Percentiles rank a stretch among this genome's conserved stretches.
phyloP scores from a whole-genome alignment of 1,139 yeast genomes.

The Geotrichum europaeum region DNA sequence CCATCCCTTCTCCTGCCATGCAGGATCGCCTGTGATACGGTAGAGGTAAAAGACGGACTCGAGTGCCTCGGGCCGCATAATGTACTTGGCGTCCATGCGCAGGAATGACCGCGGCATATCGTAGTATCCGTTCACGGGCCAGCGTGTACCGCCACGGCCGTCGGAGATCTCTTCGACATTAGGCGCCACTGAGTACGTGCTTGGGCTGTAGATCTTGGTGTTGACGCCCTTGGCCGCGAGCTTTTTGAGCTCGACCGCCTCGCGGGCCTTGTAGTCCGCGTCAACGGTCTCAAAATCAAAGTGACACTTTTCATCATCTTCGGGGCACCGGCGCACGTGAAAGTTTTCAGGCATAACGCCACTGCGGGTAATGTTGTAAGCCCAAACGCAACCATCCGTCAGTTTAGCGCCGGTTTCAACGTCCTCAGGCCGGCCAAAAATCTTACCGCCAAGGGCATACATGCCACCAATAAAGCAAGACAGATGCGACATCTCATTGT shows the following conservation, averaged over 20 bases:
- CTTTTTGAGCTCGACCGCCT: background rate
- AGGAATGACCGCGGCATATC: slow-evolving; percentile 35
- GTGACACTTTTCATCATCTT: slow-evolving; percentile 27
- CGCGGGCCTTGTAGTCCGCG: slow-evolving; percentile 3
- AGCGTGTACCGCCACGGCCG: slow-evolving; percentile 21
- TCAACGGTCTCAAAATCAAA: slow-evolving; percentile 22
- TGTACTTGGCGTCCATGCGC: slow-evolving; percentile 45
- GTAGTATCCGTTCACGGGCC: slow-evolving; percentile 32
- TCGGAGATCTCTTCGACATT: slow-evolving; percentile 18
- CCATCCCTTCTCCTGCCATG: slow-evolving; percentile 69
- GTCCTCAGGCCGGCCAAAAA: slow-evolving; percentile 47
- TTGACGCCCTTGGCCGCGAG: slow-evolving; percentile 4
- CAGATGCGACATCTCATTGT: slow-evolving; percentile 45
- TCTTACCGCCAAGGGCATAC: slow-evolving; percentile 59
- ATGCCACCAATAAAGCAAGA: slow-evolving; percentile 73
- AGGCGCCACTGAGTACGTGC: background rate
- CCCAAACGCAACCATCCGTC: slow-evolving; percentile 61
- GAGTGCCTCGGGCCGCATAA: slow-evolving; percentile 69
- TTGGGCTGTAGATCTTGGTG: slow-evolving; percentile 1
- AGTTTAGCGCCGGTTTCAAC: slow-evolving; percentile 53
- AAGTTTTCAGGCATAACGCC: slow-evolving; percentile 44
- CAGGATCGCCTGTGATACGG: slow-evolving; percentile 63
- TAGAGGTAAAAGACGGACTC: slow-evolving; percentile 71
- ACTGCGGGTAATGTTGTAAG: slow-evolving; percentile 44
- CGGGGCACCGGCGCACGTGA: slow-evolving; percentile 36